Conservation (phyloP, 108 stramenopile genomes). For the Nannochloropsis salina region DNA sequence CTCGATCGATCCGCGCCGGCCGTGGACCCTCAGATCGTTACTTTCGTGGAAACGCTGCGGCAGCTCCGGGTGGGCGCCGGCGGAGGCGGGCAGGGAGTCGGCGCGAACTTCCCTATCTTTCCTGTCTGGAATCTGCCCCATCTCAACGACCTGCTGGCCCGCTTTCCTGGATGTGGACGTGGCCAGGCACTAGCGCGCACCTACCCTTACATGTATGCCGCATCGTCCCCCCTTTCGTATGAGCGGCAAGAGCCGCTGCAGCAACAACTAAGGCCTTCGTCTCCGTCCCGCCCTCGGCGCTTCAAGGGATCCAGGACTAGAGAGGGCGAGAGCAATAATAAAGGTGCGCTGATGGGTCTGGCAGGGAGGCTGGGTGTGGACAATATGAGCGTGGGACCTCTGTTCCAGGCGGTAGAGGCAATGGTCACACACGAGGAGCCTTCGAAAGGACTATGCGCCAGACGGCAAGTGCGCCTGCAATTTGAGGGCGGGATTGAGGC, state of each 20-base stretch:
- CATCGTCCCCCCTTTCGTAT: too few relatives aligned
- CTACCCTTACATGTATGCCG: neutral
- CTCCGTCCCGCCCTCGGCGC: too few relatives aligned
- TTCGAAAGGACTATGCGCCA: neutral
- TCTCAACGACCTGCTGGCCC: neutral
- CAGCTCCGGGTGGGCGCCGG: neutral
- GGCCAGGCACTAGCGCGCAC: neutral
- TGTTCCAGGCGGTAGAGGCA: neutral
- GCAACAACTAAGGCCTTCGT: neutral
- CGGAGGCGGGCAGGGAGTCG: neutral
- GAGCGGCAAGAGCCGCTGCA: neutral
- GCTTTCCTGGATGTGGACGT: neutral
- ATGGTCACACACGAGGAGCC: neutral
- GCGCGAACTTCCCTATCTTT: conserved; percentile 5
- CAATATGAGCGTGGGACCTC: neutral
- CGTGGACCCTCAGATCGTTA: neutral
- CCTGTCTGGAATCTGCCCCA: neutral
- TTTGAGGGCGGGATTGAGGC: conserved; percentile 16
- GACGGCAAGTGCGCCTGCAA: neutral
- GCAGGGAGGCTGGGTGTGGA: neutral
- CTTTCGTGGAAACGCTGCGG: neutral
- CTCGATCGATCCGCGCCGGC: neutral
- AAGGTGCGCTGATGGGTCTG: neutral
- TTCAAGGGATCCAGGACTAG: too few relatives aligned
- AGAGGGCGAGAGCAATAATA: neutral